phyloP scores from a whole-genome alignment of 2,329 filamentous ascomycete species.

The Neobulgaria alba region DNA sequence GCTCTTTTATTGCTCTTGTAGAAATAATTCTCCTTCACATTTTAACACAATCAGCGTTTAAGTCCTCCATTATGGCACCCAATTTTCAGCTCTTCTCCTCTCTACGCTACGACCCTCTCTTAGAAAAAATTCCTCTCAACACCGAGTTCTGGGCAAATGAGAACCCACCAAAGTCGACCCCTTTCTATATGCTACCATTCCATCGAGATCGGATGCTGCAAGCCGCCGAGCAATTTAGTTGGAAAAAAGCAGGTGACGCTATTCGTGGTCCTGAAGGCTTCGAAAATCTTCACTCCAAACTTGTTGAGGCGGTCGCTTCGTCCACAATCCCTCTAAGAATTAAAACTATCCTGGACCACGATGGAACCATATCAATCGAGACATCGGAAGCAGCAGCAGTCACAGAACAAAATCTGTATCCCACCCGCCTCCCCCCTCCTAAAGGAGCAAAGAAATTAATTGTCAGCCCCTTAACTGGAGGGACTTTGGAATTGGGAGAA shows the following conservation, averaged over 20 bases:
- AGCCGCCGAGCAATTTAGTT: slow-evolving; percentile 49
- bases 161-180: slow-evolving; percentile 43
- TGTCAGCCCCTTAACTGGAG: slow-evolving; percentile 24
- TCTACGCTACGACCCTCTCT: slow-evolving; percentile 58
- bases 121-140: slow-evolving; percentile 32
- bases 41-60: no score
- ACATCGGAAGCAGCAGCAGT: slow-evolving; percentile 31
- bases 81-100: slow-evolving; percentile 60
- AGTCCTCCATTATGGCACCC: slow-evolving; percentile 4
- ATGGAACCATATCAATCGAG: slow-evolving; percentile 40
- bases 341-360: slow-evolving; percentile 43
- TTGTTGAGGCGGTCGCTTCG: slow-evolving; percentile 26
- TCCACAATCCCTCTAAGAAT: slow-evolving; percentile 37
- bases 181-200: slow-evolving; percentile 71
- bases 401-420: slow-evolving; percentile 47
- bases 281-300: slow-evolving; percentile 32
- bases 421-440: slow-evolving; percentile 43
- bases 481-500: slow-evolving; percentile 17
- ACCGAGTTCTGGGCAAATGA: slow-evolving; percentile 19
- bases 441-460: slow-evolving; percentile 14
- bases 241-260: slow-evolving; percentile 37
- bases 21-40: no score
- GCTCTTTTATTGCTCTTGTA: no score
- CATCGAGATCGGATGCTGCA: slow-evolving; percentile 72
- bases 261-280: slow-evolving; percentile 42